Evolutionary conservation across 1,139 yeast species (phyloP), one percentile per base, ranked within the genome.

Genomic region (Spencermartinsiella ligniputridi): DNA sequence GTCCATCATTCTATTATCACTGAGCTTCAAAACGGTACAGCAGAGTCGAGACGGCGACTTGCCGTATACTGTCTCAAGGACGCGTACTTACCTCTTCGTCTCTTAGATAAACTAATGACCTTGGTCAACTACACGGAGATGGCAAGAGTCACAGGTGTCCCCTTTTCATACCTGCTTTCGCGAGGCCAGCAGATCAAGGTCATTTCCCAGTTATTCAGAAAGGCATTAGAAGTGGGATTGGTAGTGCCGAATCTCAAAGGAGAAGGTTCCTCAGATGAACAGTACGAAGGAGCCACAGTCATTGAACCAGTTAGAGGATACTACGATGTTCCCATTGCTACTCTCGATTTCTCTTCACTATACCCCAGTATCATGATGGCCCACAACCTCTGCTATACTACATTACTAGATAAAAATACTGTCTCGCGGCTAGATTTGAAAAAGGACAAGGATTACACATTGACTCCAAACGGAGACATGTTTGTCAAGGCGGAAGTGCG

Each of bases 331-430:
- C 99, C 99, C 0, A 92, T 94, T 61, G 96, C 98, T 1, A 94
- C 99, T 0, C 73, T 94, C 55, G 99, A 94, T 81, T 94, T 94
- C 77, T 89, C 96, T 54, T 88, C 97, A 39, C 76, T 94, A 74
- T 94, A 94, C 65, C 99, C 99, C 4, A 46, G 97, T 49, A 94
- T 94, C 59, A 94, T 94, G 97, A 92, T 92, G 97, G 98, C 99
- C 0, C 99, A 94, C 64, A 94, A 94, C 63, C 71, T 94, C 48
- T 94, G 99, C 64, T 94, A 94, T 64, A 92, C 98, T 0, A 90
- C 98, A 0, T 69, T 92, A 36, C 67, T 92, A 43, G 84, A 78
- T 54, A 79, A 77, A 51, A 78, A 76, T 36, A 78, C 95, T 0
- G 84, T 89, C 33, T 78, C 80, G 35, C 74, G 85, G 39, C 73